These are phyloP conservation scores for Hippophae tibetana DNA, from an alignment of 306 rosid species.

Conservation along the genomic window DNA sequence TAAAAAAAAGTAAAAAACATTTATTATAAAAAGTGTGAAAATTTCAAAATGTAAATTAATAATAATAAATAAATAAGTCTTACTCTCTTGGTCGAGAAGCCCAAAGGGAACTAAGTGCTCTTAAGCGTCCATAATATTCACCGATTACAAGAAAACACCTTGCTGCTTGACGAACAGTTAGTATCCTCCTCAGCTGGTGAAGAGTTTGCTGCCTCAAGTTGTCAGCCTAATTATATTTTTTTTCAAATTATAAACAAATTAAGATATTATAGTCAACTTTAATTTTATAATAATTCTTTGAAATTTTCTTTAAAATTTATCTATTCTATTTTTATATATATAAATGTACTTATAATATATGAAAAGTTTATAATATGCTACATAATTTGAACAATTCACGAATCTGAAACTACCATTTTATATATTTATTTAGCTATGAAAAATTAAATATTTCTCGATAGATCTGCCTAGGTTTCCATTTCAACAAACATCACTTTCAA, in stretches of 20 bases:
- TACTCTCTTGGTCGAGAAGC: conserved; percentile 83
- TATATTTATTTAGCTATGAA: neutral
- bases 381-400: too few species aligned
- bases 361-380: too few species aligned
- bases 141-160: conserved; percentile 73
- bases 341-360: neutral
- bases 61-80: neutral
- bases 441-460: conserved; percentile 16
- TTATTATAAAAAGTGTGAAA: too few species aligned
- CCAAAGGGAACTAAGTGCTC: conserved; percentile 95
- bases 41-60: neutral
- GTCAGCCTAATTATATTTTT: conserved; percentile 51
- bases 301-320: neutral
- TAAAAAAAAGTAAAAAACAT: too few species aligned
- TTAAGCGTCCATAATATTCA: conserved; percentile 68
- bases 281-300: neutral
- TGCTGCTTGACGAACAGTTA: conserved; percentile 73
- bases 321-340: neutral
- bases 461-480: conserved; percentile 34
- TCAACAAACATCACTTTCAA: conserved; percentile 49
- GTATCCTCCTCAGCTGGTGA: conserved; percentile 60
- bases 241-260: neutral
- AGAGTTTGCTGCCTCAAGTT: conserved; percentile 80
- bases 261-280: neutral
- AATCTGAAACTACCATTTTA: too few species aligned